Evolutionary conservation across 805 yeast genomes (phyloP), one percentile per base, ranked within the genome.

Genomic region (Blastobotrys attinorum): DNA sequence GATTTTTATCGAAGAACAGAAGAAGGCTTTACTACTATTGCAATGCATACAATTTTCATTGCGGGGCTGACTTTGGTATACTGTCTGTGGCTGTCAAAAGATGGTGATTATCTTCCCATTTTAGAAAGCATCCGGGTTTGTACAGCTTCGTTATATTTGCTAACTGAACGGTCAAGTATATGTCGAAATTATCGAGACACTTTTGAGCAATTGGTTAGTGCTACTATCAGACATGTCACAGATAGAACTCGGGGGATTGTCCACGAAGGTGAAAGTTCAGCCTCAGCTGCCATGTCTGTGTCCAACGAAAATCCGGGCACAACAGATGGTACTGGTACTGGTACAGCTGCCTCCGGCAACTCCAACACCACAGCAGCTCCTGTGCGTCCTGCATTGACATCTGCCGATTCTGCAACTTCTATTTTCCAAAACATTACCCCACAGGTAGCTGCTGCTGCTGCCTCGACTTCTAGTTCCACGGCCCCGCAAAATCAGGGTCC

Each of bases 21-120:
- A 1, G 65, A 67, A 43, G 84, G 84, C 2, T 82, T 77, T 54
- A 76, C 83, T 0, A 77, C 81, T 0, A 71, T 81, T 25, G 79
- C 82, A 10, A 77, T 79, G 35, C 84, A 79, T 54, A 76, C 83
- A 0, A 77, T 76, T 8, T 79, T 79, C 56, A 78, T 76, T 40
- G 83, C 84, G 10, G 86, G 86, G 38, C 78, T 79, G 5, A 79
- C 85, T 0, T 62, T 79, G 29, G 73, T 78, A 5, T 79, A 79
- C 52, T 79, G 84, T 59, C 64, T 79, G 51, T 79, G 84, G 83
- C 54, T 79, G 35, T 75, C 80, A 13, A 71, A 82, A 56, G 79
- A 79, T 75, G 32, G 69, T 16, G 29, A 43, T 20, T 52, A 50
- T 31, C 42, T 52, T 11, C 45, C 48, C 13, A 54, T 80, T 2